Percentiles rank a stretch among this genome's conserved stretches.
Evolutionary conservation across 768 basidiomycete genomes (phyloP).

Genomic region (Sporobolomyces roseus): DNA sequence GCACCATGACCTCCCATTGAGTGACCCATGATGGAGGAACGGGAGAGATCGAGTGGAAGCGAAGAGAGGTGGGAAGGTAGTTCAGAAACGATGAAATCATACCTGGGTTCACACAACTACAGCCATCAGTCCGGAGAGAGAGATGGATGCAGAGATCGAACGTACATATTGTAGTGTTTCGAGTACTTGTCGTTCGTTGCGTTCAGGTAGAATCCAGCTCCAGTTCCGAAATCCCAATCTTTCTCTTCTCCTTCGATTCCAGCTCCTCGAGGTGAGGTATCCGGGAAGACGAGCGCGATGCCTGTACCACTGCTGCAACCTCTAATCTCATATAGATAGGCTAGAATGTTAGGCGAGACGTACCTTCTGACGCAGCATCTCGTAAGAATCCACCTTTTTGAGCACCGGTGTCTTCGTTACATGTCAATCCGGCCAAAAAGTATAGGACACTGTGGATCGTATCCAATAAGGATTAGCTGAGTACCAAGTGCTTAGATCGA

Average conservation of each 20-base stretch:
- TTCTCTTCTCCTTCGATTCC: constrained; percentile 55
- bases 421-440: constrained; percentile 80
- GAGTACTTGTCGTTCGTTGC: constrained; percentile 62
- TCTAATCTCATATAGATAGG: too few relatives aligned
- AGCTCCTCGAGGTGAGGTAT: constrained; percentile 91
- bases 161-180: constrained; percentile 49
- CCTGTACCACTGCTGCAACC: constrained; percentile 48
- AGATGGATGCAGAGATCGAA: background rate
- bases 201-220: constrained; percentile 90
- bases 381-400: constrained; percentile 90
- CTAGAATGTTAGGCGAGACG: background rate
- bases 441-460: constrained; percentile 56
- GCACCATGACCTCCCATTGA: constrained; percentile 98
- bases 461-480: too few relatives aligned
- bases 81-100: constrained; percentile 75
- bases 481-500: too few relatives aligned
- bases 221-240: constrained; percentile 68
- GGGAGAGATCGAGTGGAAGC: constrained; percentile 73
- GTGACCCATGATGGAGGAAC: constrained; percentile 89
- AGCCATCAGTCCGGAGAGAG: constrained; percentile 54
- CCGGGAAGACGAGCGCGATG: constrained; percentile 88
- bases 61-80: constrained; percentile 73
- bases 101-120: constrained; percentile 63
- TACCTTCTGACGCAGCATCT: constrained; percentile 68
- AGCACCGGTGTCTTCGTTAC: constrained; percentile 89